Evolutionary conservation across 2,329 filamentous ascomycete species (phyloP), one percentile per base, ranked within the genome.

Genomic region (Xylariaceae sp.): DNA sequence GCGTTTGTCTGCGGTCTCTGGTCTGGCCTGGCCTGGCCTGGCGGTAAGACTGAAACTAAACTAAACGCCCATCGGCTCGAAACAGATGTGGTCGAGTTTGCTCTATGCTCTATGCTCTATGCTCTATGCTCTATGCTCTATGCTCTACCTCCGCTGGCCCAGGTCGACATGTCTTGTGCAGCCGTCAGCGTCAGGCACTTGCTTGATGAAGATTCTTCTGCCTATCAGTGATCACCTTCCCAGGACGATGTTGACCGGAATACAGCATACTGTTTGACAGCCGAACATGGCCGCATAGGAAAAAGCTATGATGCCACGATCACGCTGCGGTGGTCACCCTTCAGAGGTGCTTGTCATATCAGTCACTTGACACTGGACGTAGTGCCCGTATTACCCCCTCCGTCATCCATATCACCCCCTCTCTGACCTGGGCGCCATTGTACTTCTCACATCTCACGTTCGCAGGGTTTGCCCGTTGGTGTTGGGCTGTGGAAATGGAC

Each of bases 1-100:
- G 60, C 62, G 64, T 67, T 68, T 68, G 64, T 62, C 47, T 59
- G 29, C n/a, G 5, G 8, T 37, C 35, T 37, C 4, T 7, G 27
- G 27, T 31, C 42, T 31, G 42, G 42, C 31, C 42, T 44, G 42
- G 29, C 11, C 42, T 7, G 19, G 42, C 11, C 40, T 42, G n/a
- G 40, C 40, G 42, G 63, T 64, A 62, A 54, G 60, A 66, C 64
- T 55, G 61, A 57, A 19, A 11, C 35, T 6, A 6, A 1, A 5
- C 26, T n/a, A 45, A 32, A 32, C 53, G 35, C 53, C 60, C 57
- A 57, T 63, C 62, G 61, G 58, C 43, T 45, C 50, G 55, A 59
- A 58, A 54, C 56, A 59, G 26, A 61, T 59, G 54, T 34, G 29
- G 34, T 53, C 35, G 47, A 55, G 55, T 57, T 59, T 59, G 55